phyloP scores from a whole-genome alignment of 257 asterid species.

The Solanum commersonii region DNA sequence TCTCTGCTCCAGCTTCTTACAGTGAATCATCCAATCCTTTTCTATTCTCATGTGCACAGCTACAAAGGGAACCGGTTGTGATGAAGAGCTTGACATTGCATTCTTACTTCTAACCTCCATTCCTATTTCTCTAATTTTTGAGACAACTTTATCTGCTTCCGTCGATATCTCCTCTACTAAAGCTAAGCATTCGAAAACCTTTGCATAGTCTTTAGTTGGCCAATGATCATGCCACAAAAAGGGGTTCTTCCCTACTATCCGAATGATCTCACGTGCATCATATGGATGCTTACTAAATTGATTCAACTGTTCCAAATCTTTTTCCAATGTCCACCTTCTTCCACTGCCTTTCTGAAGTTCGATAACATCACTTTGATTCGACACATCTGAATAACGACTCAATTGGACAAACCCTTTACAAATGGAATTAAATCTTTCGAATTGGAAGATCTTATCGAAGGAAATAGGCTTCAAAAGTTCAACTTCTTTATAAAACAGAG shows the following conservation, averaged over 20 bases:
- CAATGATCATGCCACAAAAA: conserved; percentile 95
- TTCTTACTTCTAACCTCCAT: conserved; percentile 7
- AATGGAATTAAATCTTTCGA: conserved; percentile 52
- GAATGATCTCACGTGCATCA: conserved; percentile 29
- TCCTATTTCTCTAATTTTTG: conserved; percentile 51
- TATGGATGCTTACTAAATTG: conserved; percentile 25
- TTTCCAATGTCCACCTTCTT: conserved; percentile 64
- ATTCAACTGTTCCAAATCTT: conserved; percentile 55
- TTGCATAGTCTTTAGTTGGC: conserved; percentile 79
- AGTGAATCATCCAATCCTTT: conserved; percentile 94
- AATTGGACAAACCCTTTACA: conserved; percentile 68
- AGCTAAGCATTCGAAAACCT: conserved; percentile 62
- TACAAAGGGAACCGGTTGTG: conserved; percentile 32
- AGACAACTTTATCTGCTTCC: conserved; percentile 75
- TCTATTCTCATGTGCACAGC: conserved; percentile 98
- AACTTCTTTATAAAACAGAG: conserved; percentile 79
- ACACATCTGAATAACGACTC: conserved; percentile 40
- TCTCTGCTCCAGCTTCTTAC: conserved; percentile 76
- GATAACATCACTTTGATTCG: conserved; percentile 26
- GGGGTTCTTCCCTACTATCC: conserved; percentile 72
- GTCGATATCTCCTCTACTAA: conserved; percentile 53
- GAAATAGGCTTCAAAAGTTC: conserved; percentile 60
- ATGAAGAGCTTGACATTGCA: not conserved
- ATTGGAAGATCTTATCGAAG: conserved; percentile 64
- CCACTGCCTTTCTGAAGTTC: conserved; percentile 89